Conservation (phyloP, 2,329 filamentous ascomycete genomes). For the Ophiostoma novo-ulmi region DNA sequence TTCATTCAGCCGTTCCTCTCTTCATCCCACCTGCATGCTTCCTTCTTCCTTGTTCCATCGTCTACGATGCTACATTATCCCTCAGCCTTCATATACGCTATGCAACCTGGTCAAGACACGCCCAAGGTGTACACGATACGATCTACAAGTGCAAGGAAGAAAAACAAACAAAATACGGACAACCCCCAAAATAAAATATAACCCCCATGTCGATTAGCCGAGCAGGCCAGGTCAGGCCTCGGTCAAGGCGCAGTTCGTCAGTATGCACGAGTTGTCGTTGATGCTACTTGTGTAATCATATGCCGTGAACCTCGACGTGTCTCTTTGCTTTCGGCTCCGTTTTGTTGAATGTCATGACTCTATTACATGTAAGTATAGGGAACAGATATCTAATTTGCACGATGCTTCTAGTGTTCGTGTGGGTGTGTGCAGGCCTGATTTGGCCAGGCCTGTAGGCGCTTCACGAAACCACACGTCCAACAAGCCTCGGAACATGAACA, state of each 20-base stretch:
- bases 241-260: background rate
- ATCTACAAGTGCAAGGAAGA: background rate
- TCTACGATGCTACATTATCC: background rate
- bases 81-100: background rate
- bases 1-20: background rate
- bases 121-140: conserved; percentile 8
- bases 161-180: background rate
- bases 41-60: conserved; percentile 18
- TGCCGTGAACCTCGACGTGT: background rate
- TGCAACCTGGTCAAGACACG: conserved; percentile 4
- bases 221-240: conserved; percentile 1
- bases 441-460: conserved; percentile 6
- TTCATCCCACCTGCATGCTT: background rate
- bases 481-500: background rate
- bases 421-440: background rate
- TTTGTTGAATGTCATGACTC: background rate
- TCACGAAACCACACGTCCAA: background rate
- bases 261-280: background rate
- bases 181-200: background rate
- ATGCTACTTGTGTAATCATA: background rate
- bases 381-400: too few relatives aligned
- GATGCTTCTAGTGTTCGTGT: too few relatives aligned
- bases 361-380: background rate
- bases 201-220: conserved; percentile 14
- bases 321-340: conserved; percentile 6